Conservation (phyloP, 331 rosid species). For the Malus hybrid region DNA sequence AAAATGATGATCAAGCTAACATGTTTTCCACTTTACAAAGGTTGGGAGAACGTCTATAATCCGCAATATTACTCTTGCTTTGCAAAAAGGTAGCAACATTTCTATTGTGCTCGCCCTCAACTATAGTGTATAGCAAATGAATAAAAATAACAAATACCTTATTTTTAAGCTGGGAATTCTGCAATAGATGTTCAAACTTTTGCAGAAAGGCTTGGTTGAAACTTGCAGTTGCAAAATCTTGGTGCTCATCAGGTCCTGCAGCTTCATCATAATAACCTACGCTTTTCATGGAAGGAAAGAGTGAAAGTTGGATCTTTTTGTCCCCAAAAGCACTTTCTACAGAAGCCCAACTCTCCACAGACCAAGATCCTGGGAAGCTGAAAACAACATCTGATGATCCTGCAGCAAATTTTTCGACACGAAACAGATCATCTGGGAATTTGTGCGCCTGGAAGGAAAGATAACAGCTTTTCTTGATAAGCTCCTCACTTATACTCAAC, state of each 20-base stretch:
- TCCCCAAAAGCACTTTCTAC: conserved; percentile 27
- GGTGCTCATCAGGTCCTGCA: not conserved
- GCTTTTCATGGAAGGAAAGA: conserved; percentile 44
- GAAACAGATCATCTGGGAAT: conserved; percentile 18
- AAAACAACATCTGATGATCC: conserved; percentile 18
- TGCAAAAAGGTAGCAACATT: too few species aligned
- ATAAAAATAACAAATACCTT: conserved; percentile 24
- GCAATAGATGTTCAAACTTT: conserved; percentile 25
- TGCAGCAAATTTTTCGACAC: not conserved
- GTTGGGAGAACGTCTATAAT: too few species aligned
- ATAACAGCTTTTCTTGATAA: conserved; percentile 26
- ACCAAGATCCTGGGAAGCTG: conserved; percentile 49
- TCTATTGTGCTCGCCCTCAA: too few species aligned
- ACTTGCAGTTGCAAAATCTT: conserved; percentile 16
- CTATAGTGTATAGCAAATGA: not conserved
- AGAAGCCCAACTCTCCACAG: conserved; percentile 23
- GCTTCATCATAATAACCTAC: conserved; percentile 37
- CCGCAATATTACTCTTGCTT: too few species aligned
- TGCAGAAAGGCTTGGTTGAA: conserved; percentile 42
- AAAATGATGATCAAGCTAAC: too few species aligned
- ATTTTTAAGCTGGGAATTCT: not conserved
- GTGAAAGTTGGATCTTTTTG: conserved; percentile 13
- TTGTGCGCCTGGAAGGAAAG: conserved; percentile 33
- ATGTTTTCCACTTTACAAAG: too few species aligned
- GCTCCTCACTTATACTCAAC: conserved; percentile 26